Base-by-base conservation (phyloP, 495 filamentous ascomycete genomes). In the Bathelium albidoporum region DNA sequence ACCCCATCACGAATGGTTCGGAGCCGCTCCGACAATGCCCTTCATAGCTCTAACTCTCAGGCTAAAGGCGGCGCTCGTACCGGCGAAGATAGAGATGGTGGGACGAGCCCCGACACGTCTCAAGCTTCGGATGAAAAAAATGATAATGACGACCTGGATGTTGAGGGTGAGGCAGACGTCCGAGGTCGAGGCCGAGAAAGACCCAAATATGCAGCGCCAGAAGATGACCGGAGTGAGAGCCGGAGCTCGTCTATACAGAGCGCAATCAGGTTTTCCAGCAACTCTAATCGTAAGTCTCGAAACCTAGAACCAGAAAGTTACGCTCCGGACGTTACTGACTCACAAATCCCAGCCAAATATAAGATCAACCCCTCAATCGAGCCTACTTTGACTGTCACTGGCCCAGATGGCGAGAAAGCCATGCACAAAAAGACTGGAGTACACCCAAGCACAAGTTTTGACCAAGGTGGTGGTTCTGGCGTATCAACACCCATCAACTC, bases 361-460 rank as follows among this genome's bases (percentile, higher is more conserved):
- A 78, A 74, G 61, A 77, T 76, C 9, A 84, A 82, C 39, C 82
- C 87, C 28, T 75, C 88, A 32, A 80, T 84, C 45, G 85, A 85
- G 62, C 86, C 83, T 29, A 76, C 79, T 62, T 83, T 89, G 59
- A 85, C 80, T 1, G 74, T 88, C 34, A 89, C 88, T 4, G 77
- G 76, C 18, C 85, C 89, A 0, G 73, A 77, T 14, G 86, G 83
- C 24, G 83, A 84, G 59, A 83, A 76, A 58, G 70, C 77, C 20
- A 81, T 76, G 49, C 71, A 69, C 31, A 85, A 81, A 64, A 89
- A 83, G 63, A 75, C 83, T 20, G 82, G 83, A 1, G 85, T 97
- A 11, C 93, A 93, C 73, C 94, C 91, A 1, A 81, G 81, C 28
- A 93, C 88, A 11, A 91, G 83, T 67, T 95, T 87, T 70, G 93